These are phyloP conservation scores for Jatropha podagrica DNA, from an alignment of 441 rosid genomes.

Conservation along the genomic window DNA sequence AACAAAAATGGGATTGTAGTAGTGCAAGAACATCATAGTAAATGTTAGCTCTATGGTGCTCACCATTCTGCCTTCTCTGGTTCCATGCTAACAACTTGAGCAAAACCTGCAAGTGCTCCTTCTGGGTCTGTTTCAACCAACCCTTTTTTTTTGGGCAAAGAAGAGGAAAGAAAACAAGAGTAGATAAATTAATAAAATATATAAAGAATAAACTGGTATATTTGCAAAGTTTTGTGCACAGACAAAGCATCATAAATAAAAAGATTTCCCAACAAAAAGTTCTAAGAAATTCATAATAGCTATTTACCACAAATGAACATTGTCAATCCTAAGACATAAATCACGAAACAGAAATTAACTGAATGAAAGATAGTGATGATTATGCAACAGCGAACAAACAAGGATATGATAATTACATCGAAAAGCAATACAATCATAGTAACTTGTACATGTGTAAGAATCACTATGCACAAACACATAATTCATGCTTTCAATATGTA, in stretches of 20 bases:
- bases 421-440: not conserved
- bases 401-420: not conserved
- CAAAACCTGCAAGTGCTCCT: slow-evolving; percentile 93
- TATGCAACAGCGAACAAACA: not conserved
- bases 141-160: slow-evolving; percentile 38
- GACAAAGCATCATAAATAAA: not conserved
- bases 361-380: not conserved
- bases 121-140: slow-evolving; percentile 92
- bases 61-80: slow-evolving; percentile 99
- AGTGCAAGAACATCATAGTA: not conserved
- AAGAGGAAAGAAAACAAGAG: not conserved
- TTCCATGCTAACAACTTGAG: slow-evolving; percentile 92
- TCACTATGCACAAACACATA: not conserved
- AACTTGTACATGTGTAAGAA: not conserved
- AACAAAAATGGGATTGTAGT: not conserved
- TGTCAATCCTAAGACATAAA: not conserved
- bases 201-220: not conserved
- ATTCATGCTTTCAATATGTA: not conserved
- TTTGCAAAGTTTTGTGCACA: not conserved
- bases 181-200: slow-evolving; percentile 1
- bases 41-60: slow-evolving; percentile 18
- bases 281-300: not conserved
- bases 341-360: not conserved
- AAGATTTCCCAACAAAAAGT: not conserved
- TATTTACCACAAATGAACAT: not conserved